phyloP scores from a whole-genome alignment of 2,329 filamentous ascomycete species.

The Pseudogymnoascus sp. region DNA sequence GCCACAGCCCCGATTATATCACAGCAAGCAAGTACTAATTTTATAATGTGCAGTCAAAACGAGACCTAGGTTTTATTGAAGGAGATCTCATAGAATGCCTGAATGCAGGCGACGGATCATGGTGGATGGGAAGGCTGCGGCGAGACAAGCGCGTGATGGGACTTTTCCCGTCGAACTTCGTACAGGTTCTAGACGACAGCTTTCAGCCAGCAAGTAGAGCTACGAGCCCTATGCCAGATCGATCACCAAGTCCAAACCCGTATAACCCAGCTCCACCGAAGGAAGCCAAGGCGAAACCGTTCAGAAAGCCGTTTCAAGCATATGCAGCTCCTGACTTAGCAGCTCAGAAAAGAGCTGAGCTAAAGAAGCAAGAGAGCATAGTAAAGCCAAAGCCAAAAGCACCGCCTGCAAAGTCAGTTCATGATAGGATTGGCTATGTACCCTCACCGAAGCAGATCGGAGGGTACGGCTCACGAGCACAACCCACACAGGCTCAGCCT shows the following conservation, averaged over 20 bases:
- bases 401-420: slow-evolving; percentile 21
- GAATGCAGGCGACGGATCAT: slow-evolving; percentile 93
- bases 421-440: slow-evolving; percentile 20
- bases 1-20: slow-evolving; percentile 8
- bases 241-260: slow-evolving; percentile 27
- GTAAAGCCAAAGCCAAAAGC: slow-evolving; percentile 19
- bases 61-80: slow-evolving; percentile 93
- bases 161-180: slow-evolving; percentile 94
- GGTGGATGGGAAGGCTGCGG: slow-evolving; percentile 93
- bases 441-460: slow-evolving; percentile 24
- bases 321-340: slow-evolving; percentile 59
- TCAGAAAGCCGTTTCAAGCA: slow-evolving; percentile 60
- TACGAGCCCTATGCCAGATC: slow-evolving; percentile 41
- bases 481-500: slow-evolving; percentile 31
- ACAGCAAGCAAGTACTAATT: slow-evolving; percentile 14
- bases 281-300: slow-evolving; percentile 46
- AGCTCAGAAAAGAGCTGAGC: slow-evolving; percentile 43
- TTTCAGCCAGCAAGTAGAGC: slow-evolving; percentile 68
- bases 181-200: slow-evolving; percentile 75
- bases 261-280: slow-evolving; percentile 27
- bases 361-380: slow-evolving; percentile 24
- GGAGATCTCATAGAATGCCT: slow-evolving; percentile 96
- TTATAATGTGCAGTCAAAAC: slow-evolving; percentile 56
- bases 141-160: slow-evolving; percentile 87
- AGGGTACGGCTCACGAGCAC: slow-evolving; percentile 29